Conservation (phyloP, 2,329 filamentous ascomycete species). For the Cytospora paraplurivora region DNA sequence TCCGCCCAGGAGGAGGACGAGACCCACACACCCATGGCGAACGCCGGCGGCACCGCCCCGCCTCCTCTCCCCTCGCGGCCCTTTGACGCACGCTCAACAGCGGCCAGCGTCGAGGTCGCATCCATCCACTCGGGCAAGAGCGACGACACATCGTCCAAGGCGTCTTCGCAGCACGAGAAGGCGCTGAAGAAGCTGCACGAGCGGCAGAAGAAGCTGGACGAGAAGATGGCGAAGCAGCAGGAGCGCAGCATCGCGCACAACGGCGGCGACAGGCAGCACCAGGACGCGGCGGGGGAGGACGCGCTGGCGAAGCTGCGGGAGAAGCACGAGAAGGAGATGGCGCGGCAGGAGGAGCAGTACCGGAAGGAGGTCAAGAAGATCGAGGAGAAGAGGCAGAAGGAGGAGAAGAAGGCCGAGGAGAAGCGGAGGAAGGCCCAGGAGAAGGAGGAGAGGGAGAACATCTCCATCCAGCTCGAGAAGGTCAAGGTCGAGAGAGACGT, state of each 20-base stretch:
- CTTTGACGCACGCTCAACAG: background rate
- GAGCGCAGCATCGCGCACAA: constrained; percentile 46
- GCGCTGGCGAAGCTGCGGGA: constrained; percentile 60
- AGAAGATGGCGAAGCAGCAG: constrained; percentile 60
- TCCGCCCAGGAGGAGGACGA: constrained; percentile 47
- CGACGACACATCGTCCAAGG: constrained; percentile 42
- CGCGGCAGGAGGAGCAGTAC: constrained; percentile 68
- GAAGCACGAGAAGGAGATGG: constrained; percentile 63
- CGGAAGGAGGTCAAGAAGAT: constrained; percentile 65
- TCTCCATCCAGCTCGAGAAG: constrained; percentile 56
- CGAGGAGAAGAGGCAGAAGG: constrained; percentile 63
- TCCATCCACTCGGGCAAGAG: constrained; percentile 40
- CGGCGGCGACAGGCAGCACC: constrained; percentile 31
- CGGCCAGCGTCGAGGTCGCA: constrained; percentile 26
- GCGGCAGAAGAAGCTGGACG: constrained; percentile 62
- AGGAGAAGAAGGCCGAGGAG: constrained; percentile 61
- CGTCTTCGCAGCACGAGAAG: constrained; percentile 54
- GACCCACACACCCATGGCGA: constrained; percentile 34
- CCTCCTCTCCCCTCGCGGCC: background rate
- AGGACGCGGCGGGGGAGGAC: constrained; percentile 36
- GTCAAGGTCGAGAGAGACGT: constrained; percentile 54
- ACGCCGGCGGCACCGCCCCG: background rate
- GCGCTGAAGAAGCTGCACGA: constrained; percentile 66
- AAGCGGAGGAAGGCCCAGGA: constrained; percentile 53
- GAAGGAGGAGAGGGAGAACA: constrained; percentile 53